Percentiles rank a stretch among this genome's conserved stretches.
These are phyloP conservation scores for Penicillium coprophilum DNA, from an alignment of 495 filamentous ascomycete species.

Conservation along the genomic window DNA sequence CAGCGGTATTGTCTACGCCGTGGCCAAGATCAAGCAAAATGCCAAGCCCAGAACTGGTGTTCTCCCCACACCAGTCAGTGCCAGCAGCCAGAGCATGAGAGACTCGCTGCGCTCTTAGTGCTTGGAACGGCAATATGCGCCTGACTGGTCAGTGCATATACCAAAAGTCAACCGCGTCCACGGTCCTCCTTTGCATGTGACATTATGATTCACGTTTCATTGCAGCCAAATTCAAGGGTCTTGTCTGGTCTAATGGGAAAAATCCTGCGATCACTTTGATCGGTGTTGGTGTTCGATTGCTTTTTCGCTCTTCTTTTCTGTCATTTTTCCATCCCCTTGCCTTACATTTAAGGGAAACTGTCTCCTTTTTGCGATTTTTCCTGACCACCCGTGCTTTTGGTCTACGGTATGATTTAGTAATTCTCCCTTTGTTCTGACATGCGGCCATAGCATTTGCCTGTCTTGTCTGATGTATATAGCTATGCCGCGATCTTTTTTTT, in stretches of 20 bases:
- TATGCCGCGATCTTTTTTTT: constrained; percentile 18
- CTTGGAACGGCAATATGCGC: constrained; percentile 1
- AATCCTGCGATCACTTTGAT: constrained; percentile 13
- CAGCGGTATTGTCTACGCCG: constrained; percentile 87
- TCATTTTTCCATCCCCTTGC: constrained; percentile 7
- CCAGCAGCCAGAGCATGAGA: constrained; percentile 87
- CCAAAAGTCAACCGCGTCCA: constrained; percentile 7
- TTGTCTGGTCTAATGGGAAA: constrained; percentile 15
- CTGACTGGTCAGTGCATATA: constrained; percentile 17
- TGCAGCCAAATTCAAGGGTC: constrained; percentile 23
- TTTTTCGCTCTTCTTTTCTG: constrained; percentile 20
- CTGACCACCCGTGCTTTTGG: constrained; percentile 10
- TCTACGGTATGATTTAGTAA: constrained; percentile 27
- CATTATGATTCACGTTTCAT: constrained; percentile 40
- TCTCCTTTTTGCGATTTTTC: background rate
- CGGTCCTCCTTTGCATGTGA: constrained; percentile 29
- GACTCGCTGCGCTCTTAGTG: constrained; percentile 67
- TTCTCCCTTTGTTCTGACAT: constrained; percentile 15
- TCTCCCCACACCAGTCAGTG: constrained; percentile 79
- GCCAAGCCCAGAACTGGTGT: constrained; percentile 58
- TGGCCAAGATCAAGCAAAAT: constrained; percentile 85
- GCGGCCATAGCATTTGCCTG: constrained; percentile 27
- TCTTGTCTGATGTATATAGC: constrained; percentile 30
- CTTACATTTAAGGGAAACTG: constrained; percentile 8
- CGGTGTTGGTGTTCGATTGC: constrained; percentile 34